These are phyloP conservation scores for Chalciporus piperatus DNA, from an alignment of 768 basidiomycete genomes.

Conservation along the genomic window DNA sequence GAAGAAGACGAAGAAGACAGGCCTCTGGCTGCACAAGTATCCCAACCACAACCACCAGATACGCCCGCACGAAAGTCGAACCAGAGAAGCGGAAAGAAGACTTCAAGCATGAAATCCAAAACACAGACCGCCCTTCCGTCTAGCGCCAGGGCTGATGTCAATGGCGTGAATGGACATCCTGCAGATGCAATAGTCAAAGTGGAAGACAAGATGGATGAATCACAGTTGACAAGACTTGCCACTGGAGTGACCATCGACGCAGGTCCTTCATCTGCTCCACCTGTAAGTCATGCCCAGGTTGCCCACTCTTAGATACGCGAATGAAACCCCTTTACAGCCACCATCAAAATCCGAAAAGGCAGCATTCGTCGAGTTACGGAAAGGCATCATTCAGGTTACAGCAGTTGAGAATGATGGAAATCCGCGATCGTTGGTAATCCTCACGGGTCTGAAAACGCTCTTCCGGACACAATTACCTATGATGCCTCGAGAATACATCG, in stretches of 20 bases:
- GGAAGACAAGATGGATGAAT: slow-evolving; percentile 79
- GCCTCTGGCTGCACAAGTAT: slow-evolving; percentile 52
- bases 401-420: slow-evolving; percentile 82
- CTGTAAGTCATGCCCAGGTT: slow-evolving; percentile 36
- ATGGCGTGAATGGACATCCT: slow-evolving; percentile 44
- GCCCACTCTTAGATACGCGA: background rate
- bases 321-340: slow-evolving; percentile 37
- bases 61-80: slow-evolving; percentile 31
- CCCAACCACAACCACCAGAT: slow-evolving; percentile 27
- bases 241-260: slow-evolving; percentile 80
- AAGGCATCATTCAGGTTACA: slow-evolving; percentile 77
- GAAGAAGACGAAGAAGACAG: slow-evolving; percentile 58
- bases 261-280: slow-evolving; percentile 42
- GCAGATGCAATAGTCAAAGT: slow-evolving; percentile 57
- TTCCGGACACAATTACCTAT: slow-evolving; percentile 98
- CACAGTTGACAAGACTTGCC: slow-evolving; percentile 70
- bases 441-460: slow-evolving; percentile 93
- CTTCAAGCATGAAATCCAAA: slow-evolving; percentile 56
- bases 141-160: slow-evolving; percentile 38
- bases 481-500: slow-evolving; percentile 99
- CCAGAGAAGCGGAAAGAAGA: slow-evolving; percentile 53
- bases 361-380: slow-evolving; percentile 75
- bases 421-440: slow-evolving; percentile 75
- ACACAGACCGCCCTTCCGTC: slow-evolving; percentile 52
- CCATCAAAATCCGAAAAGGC: slow-evolving; percentile 68